A percentile compares a stretch with the other conserved stretches of the same genome.
Conservation (phyloP, 2,329 filamentous ascomycete species). For the Niveomyces coronatus region DNA sequence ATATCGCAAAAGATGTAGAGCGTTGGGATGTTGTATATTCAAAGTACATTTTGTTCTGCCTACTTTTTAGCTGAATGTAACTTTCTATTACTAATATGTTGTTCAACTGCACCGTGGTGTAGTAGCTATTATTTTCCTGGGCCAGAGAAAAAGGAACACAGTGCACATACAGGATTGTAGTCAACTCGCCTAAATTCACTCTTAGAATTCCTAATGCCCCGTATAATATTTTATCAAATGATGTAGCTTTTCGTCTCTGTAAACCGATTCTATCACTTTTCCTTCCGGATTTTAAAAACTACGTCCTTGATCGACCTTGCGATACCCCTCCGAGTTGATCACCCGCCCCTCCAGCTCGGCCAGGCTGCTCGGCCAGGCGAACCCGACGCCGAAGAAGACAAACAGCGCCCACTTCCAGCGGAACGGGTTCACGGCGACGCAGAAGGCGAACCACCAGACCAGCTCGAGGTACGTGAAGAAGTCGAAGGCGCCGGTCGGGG, state of each 20-base stretch:
- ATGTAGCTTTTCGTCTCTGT: not conserved
- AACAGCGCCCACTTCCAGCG: slow-evolving; percentile 85
- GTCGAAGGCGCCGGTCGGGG: slow-evolving; percentile 69
- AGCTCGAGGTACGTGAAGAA: slow-evolving; percentile 85
- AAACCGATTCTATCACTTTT: not conserved
- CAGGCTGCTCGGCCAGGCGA: slow-evolving; percentile 52
- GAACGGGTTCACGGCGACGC: slow-evolving; percentile 71
- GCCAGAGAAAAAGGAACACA: not conserved
- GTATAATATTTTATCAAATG: not conserved
- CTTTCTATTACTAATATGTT: not conserved
- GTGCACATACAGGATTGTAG: too few relatives aligned
- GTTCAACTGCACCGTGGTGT: too few relatives aligned
- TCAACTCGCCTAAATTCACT: too few relatives aligned
- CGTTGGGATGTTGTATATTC: not conserved
- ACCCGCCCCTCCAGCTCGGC: slow-evolving; percentile 56
- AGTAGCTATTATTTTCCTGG: too few relatives aligned
- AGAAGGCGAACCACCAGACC: slow-evolving; percentile 77
- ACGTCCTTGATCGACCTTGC: slow-evolving; percentile 12
- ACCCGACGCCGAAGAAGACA: slow-evolving; percentile 67
- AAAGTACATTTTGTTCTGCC: not conserved
- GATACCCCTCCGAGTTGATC: slow-evolving; percentile 39
- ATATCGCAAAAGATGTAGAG: slow-evolving; percentile 6
- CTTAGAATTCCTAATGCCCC: too few relatives aligned
- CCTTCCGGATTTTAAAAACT: slow-evolving; percentile 14
- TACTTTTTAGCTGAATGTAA: too few relatives aligned